Conservation (phyloP, 2,329 filamentous ascomycete species). For the Talaromyces amestolkiae region DNA sequence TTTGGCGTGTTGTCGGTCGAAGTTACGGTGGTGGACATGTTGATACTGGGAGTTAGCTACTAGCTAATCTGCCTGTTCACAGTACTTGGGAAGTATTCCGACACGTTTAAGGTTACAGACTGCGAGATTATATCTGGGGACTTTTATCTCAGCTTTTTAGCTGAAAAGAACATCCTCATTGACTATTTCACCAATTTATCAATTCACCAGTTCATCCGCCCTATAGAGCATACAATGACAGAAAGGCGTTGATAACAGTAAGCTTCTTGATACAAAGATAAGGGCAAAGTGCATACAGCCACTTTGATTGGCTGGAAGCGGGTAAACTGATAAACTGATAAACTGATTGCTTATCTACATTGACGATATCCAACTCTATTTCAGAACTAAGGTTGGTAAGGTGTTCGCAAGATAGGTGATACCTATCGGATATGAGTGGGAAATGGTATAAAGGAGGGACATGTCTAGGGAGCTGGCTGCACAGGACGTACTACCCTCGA, state of each 20-base stretch:
- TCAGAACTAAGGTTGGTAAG: background rate
- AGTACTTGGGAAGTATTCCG: no score
- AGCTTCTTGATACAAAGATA: conserved; percentile 2
- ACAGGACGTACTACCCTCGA: background rate
- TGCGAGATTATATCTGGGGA: background rate
- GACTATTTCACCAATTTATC: background rate
- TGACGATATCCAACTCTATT: background rate
- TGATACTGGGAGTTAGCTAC: background rate
- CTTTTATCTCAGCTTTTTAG: background rate
- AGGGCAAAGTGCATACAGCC: background rate
- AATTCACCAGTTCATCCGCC: conserved; percentile 11
- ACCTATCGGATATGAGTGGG: background rate
- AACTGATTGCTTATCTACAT: conserved; percentile 5
- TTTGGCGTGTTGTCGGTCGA: conserved; percentile 8
- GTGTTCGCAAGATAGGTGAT: background rate
- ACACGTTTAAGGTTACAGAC: background rate
- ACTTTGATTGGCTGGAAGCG: conserved; percentile 1
- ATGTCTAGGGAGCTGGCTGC: background rate
- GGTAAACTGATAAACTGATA: conserved; percentile 12
- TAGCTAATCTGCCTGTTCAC: no score
- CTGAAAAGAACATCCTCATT: background rate
- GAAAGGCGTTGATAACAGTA: background rate
- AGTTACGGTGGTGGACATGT: conserved; percentile 8
- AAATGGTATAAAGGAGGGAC: background rate
- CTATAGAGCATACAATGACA: background rate